Evolutionary conservation across 306 rosid genomes (phyloP).

Genomic region (Styphnolobium japonicum): DNA sequence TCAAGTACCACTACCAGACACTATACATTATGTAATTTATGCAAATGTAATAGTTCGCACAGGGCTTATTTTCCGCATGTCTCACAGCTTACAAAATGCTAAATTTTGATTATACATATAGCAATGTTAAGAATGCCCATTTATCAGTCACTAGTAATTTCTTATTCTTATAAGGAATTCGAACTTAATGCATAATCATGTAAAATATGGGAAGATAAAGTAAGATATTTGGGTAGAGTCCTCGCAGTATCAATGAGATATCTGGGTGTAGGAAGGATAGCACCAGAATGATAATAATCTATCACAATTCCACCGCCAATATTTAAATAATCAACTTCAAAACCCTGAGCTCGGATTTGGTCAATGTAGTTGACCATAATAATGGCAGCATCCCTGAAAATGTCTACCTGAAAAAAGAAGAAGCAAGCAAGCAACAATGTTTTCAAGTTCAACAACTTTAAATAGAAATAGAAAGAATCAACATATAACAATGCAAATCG

Average conservation of each 20-base stretch:
- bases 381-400: conserved; percentile 86
- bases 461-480: background rate
- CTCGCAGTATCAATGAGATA: conserved; percentile 88
- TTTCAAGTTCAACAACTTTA: conserved; percentile 15
- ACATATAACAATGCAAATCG: background rate
- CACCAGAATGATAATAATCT: conserved; percentile 85
- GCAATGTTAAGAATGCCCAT: background rate
- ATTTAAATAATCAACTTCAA: conserved; percentile 79
- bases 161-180: background rate
- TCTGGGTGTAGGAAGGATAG: conserved; percentile 79
- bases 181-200: background rate
- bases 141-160: background rate
- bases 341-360: conserved; percentile 84
- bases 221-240: conserved; percentile 6
- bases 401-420: conserved; percentile 64
- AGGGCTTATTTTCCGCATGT: background rate
- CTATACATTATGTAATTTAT: background rate
- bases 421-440: background rate
- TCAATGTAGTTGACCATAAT: conserved; percentile 92
- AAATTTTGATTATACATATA: background rate
- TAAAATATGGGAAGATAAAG: background rate
- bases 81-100: background rate
- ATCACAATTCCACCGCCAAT: conserved; percentile 98
- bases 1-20: background rate
- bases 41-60: background rate